Conservation (phyloP, 2,329 filamentous ascomycete species). For the Triangularia setosa region DNA sequence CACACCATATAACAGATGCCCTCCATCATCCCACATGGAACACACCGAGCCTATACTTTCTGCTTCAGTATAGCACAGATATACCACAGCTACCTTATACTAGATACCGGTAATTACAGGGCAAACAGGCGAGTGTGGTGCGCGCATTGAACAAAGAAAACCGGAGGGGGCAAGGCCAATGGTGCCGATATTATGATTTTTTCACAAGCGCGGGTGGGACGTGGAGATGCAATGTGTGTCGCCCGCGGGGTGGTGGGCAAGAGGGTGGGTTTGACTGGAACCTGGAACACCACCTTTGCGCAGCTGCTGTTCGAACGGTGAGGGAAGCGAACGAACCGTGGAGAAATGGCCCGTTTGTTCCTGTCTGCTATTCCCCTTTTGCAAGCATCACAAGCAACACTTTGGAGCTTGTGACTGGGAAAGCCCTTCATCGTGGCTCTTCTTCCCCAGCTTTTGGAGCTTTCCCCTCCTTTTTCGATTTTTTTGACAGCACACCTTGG, state of each 20-base stretch:
- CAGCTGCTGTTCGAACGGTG: neutral
- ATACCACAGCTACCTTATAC: constrained; percentile 4
- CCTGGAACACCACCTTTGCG: neutral
- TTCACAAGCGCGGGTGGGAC: constrained; percentile 24
- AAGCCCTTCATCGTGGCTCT: constrained; percentile 1
- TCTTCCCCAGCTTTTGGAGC: constrained; percentile 1
- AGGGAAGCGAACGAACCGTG: neutral
- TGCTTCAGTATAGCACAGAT: constrained; percentile 13
- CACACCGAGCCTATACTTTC: neutral
- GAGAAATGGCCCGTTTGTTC: neutral
- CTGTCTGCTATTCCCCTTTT: neutral
- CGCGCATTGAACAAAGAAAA: constrained; percentile 12
- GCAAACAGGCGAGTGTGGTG: neutral
- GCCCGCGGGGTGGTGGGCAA: neutral
- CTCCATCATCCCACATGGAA: neutral
- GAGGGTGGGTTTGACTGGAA: neutral
- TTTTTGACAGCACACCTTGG: neutral
- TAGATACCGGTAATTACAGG: neutral
- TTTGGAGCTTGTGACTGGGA: constrained; percentile 1
- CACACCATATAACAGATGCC: neutral
- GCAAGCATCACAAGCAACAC: neutral
- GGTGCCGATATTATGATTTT: constrained; percentile 5
- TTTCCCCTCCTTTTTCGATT: neutral
- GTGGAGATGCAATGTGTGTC: constrained; percentile 22
- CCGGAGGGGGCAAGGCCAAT: neutral